Conservation (phyloP, 2,329 filamentous ascomycete genomes). For the Phoma sp. region DNA sequence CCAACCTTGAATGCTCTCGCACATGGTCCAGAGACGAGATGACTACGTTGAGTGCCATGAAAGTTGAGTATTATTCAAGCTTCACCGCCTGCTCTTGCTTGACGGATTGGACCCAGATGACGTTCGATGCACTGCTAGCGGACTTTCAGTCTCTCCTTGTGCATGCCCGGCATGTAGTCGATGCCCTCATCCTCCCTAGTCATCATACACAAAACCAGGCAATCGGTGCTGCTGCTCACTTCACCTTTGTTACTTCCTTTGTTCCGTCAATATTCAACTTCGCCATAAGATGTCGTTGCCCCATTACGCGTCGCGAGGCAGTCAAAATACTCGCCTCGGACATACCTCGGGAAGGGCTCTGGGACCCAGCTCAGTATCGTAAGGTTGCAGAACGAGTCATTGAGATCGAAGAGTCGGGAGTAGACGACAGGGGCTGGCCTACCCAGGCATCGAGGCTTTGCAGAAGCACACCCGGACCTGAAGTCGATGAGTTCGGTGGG, state of each 20-base stretch:
- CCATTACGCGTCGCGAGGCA: slow-evolving; percentile 25
- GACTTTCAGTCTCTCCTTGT: slow-evolving; percentile 14
- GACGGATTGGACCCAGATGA: slow-evolving; percentile 11
- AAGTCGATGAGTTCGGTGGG: slow-evolving; percentile 23
- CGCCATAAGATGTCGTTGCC: slow-evolving; percentile 25
- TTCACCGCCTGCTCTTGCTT: slow-evolving; percentile 15
- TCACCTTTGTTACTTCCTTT: slow-evolving; percentile 20
- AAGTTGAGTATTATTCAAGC: slow-evolving; percentile 19
- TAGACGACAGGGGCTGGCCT: slow-evolving; percentile 28
- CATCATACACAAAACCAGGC: too few relatives aligned
- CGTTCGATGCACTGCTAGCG: slow-evolving; percentile 15
- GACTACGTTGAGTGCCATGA: slow-evolving; percentile 21
- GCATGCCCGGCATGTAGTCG: slow-evolving; percentile 19
- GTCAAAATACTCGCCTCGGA: slow-evolving; percentile 19
- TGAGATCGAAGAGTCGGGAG: slow-evolving; percentile 29
- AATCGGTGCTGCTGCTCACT: slow-evolving; percentile 12
- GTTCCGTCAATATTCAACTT: slow-evolving; percentile 18
- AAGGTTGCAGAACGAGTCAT: slow-evolving; percentile 26
- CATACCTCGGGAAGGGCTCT: slow-evolving; percentile 27
- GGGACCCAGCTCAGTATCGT: slow-evolving; percentile 24
- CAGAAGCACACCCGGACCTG: slow-evolving; percentile 22
- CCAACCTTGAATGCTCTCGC: neutral
- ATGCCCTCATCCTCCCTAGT: slow-evolving; percentile 1
- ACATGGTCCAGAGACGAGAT: slow-evolving; percentile 4
- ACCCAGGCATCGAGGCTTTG: slow-evolving; percentile 21